Base-by-base conservation (phyloP, 768 basidiomycete genomes). In the Tulasnella sp. region DNA sequence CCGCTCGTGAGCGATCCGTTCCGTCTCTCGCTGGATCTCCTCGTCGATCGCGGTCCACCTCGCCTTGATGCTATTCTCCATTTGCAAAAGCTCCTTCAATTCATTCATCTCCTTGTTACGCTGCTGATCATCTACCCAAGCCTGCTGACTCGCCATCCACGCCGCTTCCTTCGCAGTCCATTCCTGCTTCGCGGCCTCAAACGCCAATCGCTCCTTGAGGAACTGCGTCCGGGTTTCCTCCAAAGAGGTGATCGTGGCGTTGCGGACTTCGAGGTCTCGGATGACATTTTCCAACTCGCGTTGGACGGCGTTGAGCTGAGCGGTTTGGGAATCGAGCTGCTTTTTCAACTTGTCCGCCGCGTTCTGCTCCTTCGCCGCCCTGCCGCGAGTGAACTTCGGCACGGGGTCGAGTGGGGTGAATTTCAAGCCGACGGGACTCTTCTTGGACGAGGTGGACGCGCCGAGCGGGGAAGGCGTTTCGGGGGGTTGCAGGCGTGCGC, bases 381-480 rank as follows among this genome's bases (percentile, higher is more conserved):
- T 35, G 35, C 64, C 40, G 32, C 64, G 64, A 36, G 22, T 16
- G 12, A 9, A 44, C 40, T 32, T 67, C 14, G 40, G 67, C 39
- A 29, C 36, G 12, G 67, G 29, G n/a, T 41, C 36, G 36, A 67
- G 37, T 29, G 67, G 67, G 3, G 42, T 44, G 22, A 32, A 44
- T 29, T n/a, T 32, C 17, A 67, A 32, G 19, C 67, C 40, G 40
- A 32, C 40, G n/a, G 39, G 39, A 40, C 42, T 37, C n/a, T 41
- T 32, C 29, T 39, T 32, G 29, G n/a, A 29, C n/a, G 22, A 39
- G 16, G 67, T 41, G 22, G 67, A 67, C n/a, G 40, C 39, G 22
- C 67, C 36, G 39, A 67, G 40, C 26, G 67, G 67, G 16, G 67
- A 67, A 29, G 67, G 67, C 34, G 67, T 67, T 7, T 67, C 67